Evolutionary conservation across 2,329 filamentous ascomycete species (phyloP).

Genomic region (Calonectria honghensis): DNA sequence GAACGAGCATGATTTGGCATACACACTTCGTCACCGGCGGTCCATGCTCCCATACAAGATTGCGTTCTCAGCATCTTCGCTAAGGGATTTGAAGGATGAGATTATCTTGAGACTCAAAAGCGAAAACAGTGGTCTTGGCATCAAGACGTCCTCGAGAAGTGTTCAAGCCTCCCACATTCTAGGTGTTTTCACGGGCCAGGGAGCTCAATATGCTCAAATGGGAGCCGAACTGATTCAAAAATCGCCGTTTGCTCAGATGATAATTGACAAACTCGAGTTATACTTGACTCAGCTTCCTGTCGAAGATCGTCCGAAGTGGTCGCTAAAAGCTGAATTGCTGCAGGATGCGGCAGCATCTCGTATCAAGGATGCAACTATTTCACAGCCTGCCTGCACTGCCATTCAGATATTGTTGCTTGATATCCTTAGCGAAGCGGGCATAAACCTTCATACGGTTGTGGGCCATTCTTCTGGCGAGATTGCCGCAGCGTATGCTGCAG

Average conservation of each 20-base stretch:
- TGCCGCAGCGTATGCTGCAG: constrained; percentile 70
- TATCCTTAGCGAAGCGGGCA: constrained; percentile 53
- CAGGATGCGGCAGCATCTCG: not conserved
- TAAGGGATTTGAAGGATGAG: no score
- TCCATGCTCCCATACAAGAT: not conserved
- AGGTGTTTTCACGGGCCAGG: constrained; percentile 60
- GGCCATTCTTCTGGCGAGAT: constrained; percentile 72
- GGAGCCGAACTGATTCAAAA: constrained; percentile 42
- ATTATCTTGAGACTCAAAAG: no score
- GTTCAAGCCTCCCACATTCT: constrained; percentile 34
- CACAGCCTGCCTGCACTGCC: constrained; percentile 58
- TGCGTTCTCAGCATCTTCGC: not conserved
- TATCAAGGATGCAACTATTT: constrained; percentile 51
- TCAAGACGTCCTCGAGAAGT: no score
- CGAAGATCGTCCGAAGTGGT: constrained; percentile 53
- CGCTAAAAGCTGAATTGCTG: constrained; percentile 19
- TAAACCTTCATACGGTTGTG: constrained; percentile 62
- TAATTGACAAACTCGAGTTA: constrained; percentile 50
- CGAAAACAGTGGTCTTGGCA: no score
- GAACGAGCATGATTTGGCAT: not conserved
- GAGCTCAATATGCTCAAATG: constrained; percentile 60
- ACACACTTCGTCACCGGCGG: not conserved
- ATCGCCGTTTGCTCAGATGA: constrained; percentile 30
- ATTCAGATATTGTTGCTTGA: constrained; percentile 56
- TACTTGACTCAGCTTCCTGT: constrained; percentile 44